Percentiles rank a stretch among this genome's conserved stretches.
Evolutionary conservation across 1,284 basidiomycete genomes (phyloP).

Genomic region (Tylopilus microsporus): DNA sequence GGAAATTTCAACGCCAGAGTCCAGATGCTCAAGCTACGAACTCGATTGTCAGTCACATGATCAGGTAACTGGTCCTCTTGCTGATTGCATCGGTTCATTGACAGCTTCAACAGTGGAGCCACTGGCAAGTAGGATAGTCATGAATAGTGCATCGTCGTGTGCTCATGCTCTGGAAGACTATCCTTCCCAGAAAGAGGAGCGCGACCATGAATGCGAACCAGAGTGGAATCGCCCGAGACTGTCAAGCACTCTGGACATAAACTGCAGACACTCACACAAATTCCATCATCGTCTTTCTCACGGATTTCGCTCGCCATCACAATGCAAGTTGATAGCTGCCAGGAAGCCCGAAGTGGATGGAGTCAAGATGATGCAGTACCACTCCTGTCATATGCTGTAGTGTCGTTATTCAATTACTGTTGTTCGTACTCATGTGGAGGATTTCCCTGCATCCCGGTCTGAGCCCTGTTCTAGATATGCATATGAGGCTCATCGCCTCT

Average conservation of each 20-base stretch:
- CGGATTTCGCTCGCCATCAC: slow-evolving; percentile 25
- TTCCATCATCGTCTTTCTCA: slow-evolving; percentile 29
- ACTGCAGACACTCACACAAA: slow-evolving; percentile 26
- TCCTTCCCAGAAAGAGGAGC: slow-evolving; percentile 23
- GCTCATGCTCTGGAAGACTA: slow-evolving; percentile 18
- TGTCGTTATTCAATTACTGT: slow-evolving; percentile 31
- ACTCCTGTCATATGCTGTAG: slow-evolving; percentile 22
- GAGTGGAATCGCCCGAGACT: slow-evolving; percentile 35
- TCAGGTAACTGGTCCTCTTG: not conserved
- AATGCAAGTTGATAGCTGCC: slow-evolving; percentile 25
- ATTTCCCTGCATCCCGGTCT: not conserved
- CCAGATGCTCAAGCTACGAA: slow-evolving; percentile 15
- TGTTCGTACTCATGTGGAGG: slow-evolving; percentile 38
- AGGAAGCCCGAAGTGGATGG: slow-evolving; percentile 28
- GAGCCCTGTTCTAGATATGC: slow-evolving; percentile 33
- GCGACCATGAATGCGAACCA: slow-evolving; percentile 17
- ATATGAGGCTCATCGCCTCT: slow-evolving; percentile 41
- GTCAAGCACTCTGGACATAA: slow-evolving; percentile 30
- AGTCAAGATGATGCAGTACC: slow-evolving; percentile 30
- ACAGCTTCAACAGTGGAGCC: slow-evolving; percentile 19
- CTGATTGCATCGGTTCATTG: slow-evolving; percentile 4
- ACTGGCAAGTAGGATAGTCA: slow-evolving; percentile 14
- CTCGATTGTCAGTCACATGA: slow-evolving; percentile 17
- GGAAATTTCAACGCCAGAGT: slow-evolving; percentile 4
- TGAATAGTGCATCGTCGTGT: not conserved